Conservation (phyloP, 352 stramenopile genomes). For the Globisporangium nodosum region DNA sequence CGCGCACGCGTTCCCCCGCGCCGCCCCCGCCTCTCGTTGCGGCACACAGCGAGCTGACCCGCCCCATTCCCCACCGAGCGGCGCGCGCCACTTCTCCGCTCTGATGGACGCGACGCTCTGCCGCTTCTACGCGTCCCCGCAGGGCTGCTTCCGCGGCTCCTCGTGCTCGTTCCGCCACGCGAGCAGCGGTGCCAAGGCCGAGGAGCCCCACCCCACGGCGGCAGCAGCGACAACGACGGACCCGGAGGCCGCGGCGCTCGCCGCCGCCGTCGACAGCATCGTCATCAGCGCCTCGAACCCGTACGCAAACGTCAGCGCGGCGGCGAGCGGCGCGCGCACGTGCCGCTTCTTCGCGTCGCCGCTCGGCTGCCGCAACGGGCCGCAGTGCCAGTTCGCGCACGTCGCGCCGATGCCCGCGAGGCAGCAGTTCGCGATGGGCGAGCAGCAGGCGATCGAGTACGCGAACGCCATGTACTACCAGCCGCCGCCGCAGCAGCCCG, state of each 20-base stretch:
- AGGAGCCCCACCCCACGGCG: neutral
- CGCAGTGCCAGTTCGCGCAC: constrained; percentile 52
- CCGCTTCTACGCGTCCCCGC: constrained; percentile 68
- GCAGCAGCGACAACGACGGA: neutral
- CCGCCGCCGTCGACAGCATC: constrained; percentile 1
- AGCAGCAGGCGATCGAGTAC: constrained; percentile 18
- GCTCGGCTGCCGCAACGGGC: constrained; percentile 61
- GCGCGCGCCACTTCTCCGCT: neutral
- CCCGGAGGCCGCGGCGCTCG: neutral
- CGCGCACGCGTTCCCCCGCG: too few relatives aligned
- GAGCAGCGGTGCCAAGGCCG: neutral
- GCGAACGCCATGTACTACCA: constrained; percentile 17
- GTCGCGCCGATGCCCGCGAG: constrained; percentile 10
- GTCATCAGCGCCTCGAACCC: constrained; percentile 21
- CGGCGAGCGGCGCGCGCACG: constrained; percentile 12
- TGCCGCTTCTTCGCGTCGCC: constrained; percentile 57
- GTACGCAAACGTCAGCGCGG: constrained; percentile 21
- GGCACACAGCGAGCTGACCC: neutral
- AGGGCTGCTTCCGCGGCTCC: constrained; percentile 63
- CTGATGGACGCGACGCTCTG: constrained; percentile 21
- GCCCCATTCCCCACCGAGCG: neutral
- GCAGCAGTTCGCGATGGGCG: constrained; percentile 15
- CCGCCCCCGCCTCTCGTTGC: too few relatives aligned
- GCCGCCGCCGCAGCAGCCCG: neutral
- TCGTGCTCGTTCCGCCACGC: constrained; percentile 68